Conservation (phyloP, 1,284 basidiomycete species). For the Puccinia novopanici region DNA sequence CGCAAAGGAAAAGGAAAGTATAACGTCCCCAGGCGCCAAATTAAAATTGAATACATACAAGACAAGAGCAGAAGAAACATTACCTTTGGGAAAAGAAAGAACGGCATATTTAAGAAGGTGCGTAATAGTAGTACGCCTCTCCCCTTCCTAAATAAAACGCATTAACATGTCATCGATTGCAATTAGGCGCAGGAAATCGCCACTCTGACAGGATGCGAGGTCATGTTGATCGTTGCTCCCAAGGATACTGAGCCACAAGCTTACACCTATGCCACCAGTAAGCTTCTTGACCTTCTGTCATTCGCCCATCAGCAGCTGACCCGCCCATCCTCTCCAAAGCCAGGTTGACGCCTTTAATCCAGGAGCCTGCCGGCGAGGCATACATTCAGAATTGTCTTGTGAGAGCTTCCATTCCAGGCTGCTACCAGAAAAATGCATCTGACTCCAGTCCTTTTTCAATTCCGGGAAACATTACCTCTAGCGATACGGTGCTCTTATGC, state of each 20-base stretch:
- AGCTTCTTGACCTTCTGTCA: background rate
- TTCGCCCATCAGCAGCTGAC: background rate
- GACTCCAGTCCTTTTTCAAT: background rate
- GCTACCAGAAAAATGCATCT: background rate
- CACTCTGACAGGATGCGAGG: constrained; percentile 44
- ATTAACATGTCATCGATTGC: background rate
- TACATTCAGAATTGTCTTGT: constrained; percentile 50
- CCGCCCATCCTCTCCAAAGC: constrained; percentile 3
- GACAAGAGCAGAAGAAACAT: constrained; percentile 49
- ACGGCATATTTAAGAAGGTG: constrained; percentile 50
- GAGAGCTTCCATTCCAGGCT: background rate
- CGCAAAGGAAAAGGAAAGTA: constrained; percentile 40
- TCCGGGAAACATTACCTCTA: background rate
- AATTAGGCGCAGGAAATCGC: constrained; percentile 41
- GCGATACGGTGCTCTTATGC: constrained; percentile 45
- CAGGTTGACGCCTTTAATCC: constrained; percentile 28
- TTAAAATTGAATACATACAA: constrained; percentile 51
- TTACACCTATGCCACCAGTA: constrained; percentile 46
- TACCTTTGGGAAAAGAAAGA: constrained; percentile 50
- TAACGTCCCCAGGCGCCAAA: constrained; percentile 35
- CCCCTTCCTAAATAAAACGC: background rate
- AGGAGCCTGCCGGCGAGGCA: constrained; percentile 33
- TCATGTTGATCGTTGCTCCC: constrained; percentile 45
- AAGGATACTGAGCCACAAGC: constrained; percentile 40
- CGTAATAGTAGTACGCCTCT: background rate